Conservation (phyloP, 78 protist species). For the Protostelium mycophagum region DNA sequence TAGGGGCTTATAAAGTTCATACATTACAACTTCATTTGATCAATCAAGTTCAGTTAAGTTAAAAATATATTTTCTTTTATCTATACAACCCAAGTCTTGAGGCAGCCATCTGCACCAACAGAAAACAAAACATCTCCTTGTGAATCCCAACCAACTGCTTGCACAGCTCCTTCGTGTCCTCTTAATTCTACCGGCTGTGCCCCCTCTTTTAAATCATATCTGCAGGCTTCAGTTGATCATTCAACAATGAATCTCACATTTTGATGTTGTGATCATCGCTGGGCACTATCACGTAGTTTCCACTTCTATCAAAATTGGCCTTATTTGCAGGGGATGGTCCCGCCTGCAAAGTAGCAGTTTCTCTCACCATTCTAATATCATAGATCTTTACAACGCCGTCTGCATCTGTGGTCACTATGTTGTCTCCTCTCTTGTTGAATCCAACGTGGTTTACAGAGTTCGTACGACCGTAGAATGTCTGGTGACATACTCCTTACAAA, state of each 20-base stretch:
- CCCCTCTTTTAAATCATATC: not conserved
- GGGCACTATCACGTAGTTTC: slow-evolving; percentile 7
- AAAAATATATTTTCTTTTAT: no score
- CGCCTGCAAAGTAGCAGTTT: not conserved
- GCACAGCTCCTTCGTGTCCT: not conserved
- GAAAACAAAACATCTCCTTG: not conserved
- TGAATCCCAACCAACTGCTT: not conserved
- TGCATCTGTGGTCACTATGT: slow-evolving; percentile 71
- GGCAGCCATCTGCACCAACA: not conserved
- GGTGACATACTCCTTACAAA: not conserved
- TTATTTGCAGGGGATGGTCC: slow-evolving; percentile 30
- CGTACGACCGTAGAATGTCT: slow-evolving; percentile 84
- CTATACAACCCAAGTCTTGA: not conserved
- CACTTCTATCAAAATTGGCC: slow-evolving; percentile 24
- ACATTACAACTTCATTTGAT: not conserved
- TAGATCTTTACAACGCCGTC: slow-evolving; percentile 71
- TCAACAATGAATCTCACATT: not conserved
- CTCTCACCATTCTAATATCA: slow-evolving; percentile 70
- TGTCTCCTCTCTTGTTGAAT: slow-evolving; percentile 38
- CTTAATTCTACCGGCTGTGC: not conserved
- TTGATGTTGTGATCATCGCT: slow-evolving; percentile 31
- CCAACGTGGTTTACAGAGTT: slow-evolving; percentile 50
- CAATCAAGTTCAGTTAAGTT: no score
- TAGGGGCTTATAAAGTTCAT: not conserved
- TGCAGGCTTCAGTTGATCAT: not conserved